Percentiles rank a stretch among this genome's conserved stretches.
These are phyloP conservation scores for Alloteropsis semialata DNA, from an alignment of 176 grass and related monocot genomes.

Conservation along the genomic window DNA sequence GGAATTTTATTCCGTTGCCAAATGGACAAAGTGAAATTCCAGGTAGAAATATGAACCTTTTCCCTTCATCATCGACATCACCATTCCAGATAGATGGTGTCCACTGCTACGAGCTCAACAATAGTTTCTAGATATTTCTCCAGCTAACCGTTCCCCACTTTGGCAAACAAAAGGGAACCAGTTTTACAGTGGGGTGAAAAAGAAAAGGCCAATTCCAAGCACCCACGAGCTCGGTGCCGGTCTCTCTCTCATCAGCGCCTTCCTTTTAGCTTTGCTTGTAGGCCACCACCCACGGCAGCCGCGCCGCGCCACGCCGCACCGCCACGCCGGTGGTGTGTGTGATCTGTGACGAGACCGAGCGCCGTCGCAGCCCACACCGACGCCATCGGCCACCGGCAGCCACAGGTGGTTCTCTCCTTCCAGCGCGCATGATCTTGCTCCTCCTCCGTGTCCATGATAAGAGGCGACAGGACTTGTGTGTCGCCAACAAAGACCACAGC, in stretches of 20 bases:
- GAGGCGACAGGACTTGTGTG: not conserved
- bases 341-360: not conserved
- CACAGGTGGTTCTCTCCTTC: not conserved
- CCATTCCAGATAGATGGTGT: not conserved
- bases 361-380: not conserved
- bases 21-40: not conserved
- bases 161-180: not conserved
- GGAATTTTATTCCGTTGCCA: too few species aligned
- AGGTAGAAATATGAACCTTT: too few species aligned
- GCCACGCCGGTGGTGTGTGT: slow-evolving; percentile 24
- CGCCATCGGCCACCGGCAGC: not conserved
- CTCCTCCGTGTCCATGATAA: not conserved
- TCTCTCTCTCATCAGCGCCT: not conserved
- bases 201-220: not conserved
- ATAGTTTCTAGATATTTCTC: not conserved
- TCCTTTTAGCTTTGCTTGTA: not conserved
- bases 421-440: not conserved
- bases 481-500: not conserved
- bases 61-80: not conserved
- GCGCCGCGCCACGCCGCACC: not conserved
- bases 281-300: not conserved
- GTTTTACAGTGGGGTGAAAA: not conserved
- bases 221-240: not conserved
- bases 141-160: not conserved
- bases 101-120: not conserved